Percentiles rank a stretch among this genome's conserved stretches.
These are phyloP conservation scores for Cinnamomum chago DNA, from an alignment of 164 flowering plant species.

Conservation along the genomic window DNA sequence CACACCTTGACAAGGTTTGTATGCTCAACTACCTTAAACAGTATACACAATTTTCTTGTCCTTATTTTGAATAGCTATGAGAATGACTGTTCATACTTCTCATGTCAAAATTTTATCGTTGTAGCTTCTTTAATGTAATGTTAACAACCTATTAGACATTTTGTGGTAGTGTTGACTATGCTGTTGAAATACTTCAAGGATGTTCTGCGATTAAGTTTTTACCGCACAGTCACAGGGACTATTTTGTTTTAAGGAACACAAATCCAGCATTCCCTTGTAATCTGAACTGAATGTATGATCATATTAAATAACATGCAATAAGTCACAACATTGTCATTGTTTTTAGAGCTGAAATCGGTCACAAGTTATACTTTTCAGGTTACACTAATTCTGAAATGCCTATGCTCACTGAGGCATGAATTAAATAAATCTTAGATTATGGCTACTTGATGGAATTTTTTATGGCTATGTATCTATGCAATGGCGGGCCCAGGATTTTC, in stretches of 20 bases:
- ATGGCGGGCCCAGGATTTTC: too few relatives aligned
- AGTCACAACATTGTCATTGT: background rate
- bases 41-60: background rate
- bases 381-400: background rate
- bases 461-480: background rate
- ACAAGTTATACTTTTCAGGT: background rate
- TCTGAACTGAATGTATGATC: too few relatives aligned
- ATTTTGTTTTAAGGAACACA: too few relatives aligned
- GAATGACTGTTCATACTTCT: background rate
- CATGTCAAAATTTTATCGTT: background rate
- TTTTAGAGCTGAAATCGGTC: background rate
- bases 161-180: background rate
- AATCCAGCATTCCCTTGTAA: too few relatives aligned
- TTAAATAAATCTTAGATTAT: background rate
- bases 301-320: too few relatives aligned
- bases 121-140: background rate
- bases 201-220: too few relatives aligned
- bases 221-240: too few relatives aligned
- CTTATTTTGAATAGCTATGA: background rate
- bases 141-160: background rate
- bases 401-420: background rate
- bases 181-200: too few relatives aligned
- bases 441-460: background rate
- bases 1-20: conserved; percentile 86
- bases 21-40: conserved; percentile 1